Evolutionary conservation across 1,284 basidiomycete genomes (phyloP), one percentile per base, ranked within the genome.

Genomic region (Moesziomyces sp.): DNA sequence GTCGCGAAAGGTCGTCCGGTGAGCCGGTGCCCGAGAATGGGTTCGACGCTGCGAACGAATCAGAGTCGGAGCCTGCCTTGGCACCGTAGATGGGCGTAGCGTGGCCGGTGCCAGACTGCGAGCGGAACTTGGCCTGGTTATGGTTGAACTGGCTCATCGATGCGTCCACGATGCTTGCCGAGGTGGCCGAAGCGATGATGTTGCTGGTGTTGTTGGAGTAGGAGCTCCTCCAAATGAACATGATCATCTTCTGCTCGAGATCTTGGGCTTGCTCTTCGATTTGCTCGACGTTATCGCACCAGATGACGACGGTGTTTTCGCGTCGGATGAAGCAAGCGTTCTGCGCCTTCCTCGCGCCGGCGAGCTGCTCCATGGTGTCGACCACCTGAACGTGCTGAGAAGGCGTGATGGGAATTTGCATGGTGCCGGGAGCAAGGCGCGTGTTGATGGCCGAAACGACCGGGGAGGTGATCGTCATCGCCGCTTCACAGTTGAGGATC

Each of bases 301-400:
- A 93, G 43, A 91, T 87, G 47, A 92, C 86, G 43, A 93, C 85
- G 16, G 91, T 89, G 28, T 89, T 88, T 75, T 93, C 91, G 78
- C 90, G 89, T 42, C 91, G 89, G 63, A 93, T 88, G 84, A 93
- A 93, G 21, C 91, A 91, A n/a, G 89, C 92, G 67, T 91, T 91
- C 78, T 93, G 92, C 74, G 92, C 91, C 84, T 91, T 92, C 79
- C 92, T 89, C 1, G 91, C 91, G 23, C 87, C 86, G 5, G 89
- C 88, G 5, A 93, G 86, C 67, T 88, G 86, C 47, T 83, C 81
- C 79, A 92, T 89, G 24, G 86, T 88, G 58, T 91, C 63, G 49
- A 77, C 54, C 24, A 71, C 66, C 44, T 79, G 77, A 19, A 79
- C 52, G 52, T 72, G 66, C 40, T 77, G 62, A 1, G 62, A 66